These are phyloP conservation scores for Prunus yedoensis DNA, from an alignment of 331 rosid species.

Conservation along the genomic window DNA sequence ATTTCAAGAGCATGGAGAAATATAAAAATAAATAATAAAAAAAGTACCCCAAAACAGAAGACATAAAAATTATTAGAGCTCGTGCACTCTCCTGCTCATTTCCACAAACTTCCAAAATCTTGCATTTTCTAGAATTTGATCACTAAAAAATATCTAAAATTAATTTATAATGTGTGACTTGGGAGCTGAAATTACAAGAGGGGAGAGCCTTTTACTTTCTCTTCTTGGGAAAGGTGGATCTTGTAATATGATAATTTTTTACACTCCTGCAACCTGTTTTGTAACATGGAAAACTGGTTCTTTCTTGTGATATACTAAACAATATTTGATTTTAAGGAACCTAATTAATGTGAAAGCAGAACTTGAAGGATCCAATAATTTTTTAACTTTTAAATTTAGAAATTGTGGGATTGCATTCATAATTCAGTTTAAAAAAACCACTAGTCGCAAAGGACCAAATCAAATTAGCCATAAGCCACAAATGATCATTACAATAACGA, in stretches of 20 bases:
- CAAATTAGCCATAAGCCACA: too few relatives aligned
- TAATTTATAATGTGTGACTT: neutral
- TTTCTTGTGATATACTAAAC: neutral
- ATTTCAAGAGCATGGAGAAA: neutral
- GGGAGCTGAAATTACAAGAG: neutral
- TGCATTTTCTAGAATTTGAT: constrained; percentile 1
- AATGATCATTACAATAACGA: too few relatives aligned
- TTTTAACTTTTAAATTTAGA: too few relatives aligned
- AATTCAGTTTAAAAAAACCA: too few relatives aligned
- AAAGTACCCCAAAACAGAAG: neutral
- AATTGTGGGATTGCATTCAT: too few relatives aligned
- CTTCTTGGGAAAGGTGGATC: constrained; percentile 1
- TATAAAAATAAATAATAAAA: neutral
- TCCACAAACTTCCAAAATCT: too few relatives aligned
- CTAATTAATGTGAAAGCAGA: neutral
- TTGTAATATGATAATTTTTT: neutral
- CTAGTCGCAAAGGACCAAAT: too few relatives aligned
- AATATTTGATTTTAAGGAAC: constrained; percentile 2
- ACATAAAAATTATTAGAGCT: neutral
- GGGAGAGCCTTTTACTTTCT: neutral
- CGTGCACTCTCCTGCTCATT: neutral
- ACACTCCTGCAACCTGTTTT: neutral
- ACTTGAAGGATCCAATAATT: neutral
- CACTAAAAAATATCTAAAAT: neutral
- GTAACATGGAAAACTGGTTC: neutral